These are phyloP conservation scores for Amphirosellinia nigrospora DNA, from an alignment of 495 filamentous ascomycete species.

Conservation along the genomic window DNA sequence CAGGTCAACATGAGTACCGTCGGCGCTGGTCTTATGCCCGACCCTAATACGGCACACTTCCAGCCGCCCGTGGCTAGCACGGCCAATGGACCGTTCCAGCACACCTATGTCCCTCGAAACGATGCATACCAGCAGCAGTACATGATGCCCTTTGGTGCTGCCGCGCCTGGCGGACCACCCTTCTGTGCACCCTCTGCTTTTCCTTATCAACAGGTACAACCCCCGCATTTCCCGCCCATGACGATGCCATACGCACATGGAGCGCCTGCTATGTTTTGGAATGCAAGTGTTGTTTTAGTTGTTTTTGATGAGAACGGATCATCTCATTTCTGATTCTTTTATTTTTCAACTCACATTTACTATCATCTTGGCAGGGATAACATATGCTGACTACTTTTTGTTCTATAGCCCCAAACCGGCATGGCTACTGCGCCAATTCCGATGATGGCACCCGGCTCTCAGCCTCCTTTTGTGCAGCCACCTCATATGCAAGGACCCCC, in stretches of 20 bases:
- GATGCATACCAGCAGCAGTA: constrained; percentile 34
- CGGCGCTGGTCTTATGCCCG: constrained; percentile 30
- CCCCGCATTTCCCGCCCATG: constrained; percentile 31
- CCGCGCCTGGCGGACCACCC: neutral
- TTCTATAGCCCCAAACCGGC: constrained; percentile 26
- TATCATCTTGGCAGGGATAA: neutral
- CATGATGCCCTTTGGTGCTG: neutral
- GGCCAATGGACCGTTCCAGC: constrained; percentile 48
- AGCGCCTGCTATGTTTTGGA: constrained; percentile 18
- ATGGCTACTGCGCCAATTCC: constrained; percentile 27
- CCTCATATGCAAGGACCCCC: too few species aligned
- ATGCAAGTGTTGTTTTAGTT: constrained; percentile 44
- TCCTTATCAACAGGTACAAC: constrained; percentile 31
- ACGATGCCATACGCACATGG: constrained; percentile 18
- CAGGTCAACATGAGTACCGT: constrained; percentile 25
- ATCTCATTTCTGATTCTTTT: neutral
- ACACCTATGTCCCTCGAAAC: constrained; percentile 53
- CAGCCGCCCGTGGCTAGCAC: constrained; percentile 57
- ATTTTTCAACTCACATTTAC: neutral
- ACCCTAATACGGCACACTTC: constrained; percentile 44
- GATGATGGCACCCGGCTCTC: constrained; percentile 29
- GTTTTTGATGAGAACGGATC: too few species aligned
- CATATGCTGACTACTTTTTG: constrained; percentile 32
- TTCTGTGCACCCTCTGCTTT: constrained; percentile 24
- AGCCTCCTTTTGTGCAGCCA: constrained; percentile 25